Evolutionary conservation across 495 filamentous ascomycete genomes (phyloP).

Genomic region (Neurospora sp.): DNA sequence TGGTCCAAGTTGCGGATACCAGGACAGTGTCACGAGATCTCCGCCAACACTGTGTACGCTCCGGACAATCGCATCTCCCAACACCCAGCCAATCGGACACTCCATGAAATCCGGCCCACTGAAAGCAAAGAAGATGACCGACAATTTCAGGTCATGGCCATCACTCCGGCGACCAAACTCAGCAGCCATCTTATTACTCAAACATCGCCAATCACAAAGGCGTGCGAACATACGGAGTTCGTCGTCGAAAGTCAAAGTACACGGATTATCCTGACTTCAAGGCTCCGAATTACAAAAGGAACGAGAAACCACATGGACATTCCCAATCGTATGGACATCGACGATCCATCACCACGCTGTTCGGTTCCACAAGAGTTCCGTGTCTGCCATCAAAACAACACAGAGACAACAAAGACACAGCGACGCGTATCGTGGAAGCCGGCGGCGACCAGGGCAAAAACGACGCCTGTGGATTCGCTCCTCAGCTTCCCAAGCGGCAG

Average conservation of each 20-base stretch:
- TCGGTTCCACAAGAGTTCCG: neutral
- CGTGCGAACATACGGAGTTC: neutral
- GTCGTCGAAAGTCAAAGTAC: neutral
- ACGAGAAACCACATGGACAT: neutral
- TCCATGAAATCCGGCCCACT: neutral
- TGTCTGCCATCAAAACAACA: neutral
- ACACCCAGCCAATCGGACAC: neutral
- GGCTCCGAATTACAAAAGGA: neutral
- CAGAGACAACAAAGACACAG: neutral
- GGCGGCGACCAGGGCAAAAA: neutral
- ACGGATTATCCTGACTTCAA: neutral
- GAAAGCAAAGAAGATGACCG: neutral
- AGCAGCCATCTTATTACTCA: neutral
- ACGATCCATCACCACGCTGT: neutral
- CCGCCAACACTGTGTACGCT: neutral
- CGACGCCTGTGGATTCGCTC: neutral
- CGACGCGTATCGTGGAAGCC: neutral
- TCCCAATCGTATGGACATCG: neutral
- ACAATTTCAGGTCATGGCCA: neutral
- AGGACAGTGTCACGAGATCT: neutral
- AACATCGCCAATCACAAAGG: neutral
- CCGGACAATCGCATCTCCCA: neutral
- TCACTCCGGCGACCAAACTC: neutral
- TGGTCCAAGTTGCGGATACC: neutral
- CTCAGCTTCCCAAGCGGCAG: neutral